Percentiles rank a stretch among this genome's conserved stretches.
These are phyloP conservation scores for Nelumbo lutea DNA, from an alignment of 164 flowering plant species.

Conservation along the genomic window DNA sequence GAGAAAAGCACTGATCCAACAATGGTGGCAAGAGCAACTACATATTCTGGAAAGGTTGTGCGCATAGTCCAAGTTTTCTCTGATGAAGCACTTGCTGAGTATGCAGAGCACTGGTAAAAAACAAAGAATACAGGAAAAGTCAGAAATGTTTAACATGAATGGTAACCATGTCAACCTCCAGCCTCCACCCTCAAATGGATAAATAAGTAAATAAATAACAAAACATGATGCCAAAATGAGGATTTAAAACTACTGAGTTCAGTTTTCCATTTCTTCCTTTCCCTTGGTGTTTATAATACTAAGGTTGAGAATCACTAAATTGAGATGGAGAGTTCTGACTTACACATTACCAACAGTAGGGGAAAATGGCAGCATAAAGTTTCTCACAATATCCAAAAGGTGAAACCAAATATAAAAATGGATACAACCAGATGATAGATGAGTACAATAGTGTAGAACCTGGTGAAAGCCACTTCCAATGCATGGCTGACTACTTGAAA, in stretches of 20 bases:
- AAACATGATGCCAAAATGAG: neutral
- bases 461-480: slow-evolving; percentile 39
- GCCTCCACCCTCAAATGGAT: neutral
- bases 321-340: neutral
- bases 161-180: neutral
- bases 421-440: neutral
- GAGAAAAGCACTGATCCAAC: slow-evolving; percentile 72
- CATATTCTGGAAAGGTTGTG: slow-evolving; percentile 75
- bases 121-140: neutral
- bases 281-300: neutral
- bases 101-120: slow-evolving; percentile 57
- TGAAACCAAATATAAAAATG: neutral
- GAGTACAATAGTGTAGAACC: slow-evolving; percentile 25
- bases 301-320: neutral
- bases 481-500: slow-evolving; percentile 47
- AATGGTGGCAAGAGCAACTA: slow-evolving; percentile 79
- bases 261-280: neutral
- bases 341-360: neutral
- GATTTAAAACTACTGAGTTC: neutral
- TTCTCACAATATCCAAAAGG: neutral
- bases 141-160: neutral
- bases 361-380: neutral
- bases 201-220: neutral
- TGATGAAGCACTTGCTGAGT: slow-evolving; percentile 44
- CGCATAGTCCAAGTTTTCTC: slow-evolving; percentile 81